These are phyloP conservation scores for Rhizopogon vesiculosus DNA, from an alignment of 768 basidiomycete species.

Conservation along the genomic window DNA sequence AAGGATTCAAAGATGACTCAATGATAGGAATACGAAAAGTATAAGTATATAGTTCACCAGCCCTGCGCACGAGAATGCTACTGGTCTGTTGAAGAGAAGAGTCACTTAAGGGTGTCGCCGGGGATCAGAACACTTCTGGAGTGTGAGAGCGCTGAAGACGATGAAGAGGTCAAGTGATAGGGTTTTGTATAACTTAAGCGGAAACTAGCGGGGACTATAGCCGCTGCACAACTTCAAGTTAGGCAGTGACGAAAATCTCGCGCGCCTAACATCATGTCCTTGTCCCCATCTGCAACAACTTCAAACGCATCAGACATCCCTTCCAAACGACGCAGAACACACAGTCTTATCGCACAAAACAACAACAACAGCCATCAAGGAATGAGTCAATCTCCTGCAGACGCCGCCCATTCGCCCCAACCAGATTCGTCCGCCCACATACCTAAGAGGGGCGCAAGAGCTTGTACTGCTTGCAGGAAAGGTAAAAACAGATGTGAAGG, in stretches of 20 bases:
- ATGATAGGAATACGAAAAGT: neutral
- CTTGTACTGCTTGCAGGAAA: slow-evolving; percentile 85
- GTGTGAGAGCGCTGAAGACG: neutral
- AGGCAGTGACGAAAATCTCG: slow-evolving; percentile 5
- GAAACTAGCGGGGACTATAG: slow-evolving; percentile 3
- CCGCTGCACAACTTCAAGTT: slow-evolving; percentile 7
- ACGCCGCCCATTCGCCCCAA: slow-evolving; percentile 23
- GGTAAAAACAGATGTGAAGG: slow-evolving; percentile 94
- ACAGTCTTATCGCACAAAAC: slow-evolving; percentile 18
- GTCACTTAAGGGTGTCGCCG: neutral
- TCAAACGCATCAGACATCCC: slow-evolving; percentile 53
- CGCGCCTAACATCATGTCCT: slow-evolving; percentile 45
- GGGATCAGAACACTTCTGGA: neutral
- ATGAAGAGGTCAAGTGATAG: slow-evolving; percentile 5
- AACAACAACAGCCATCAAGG: slow-evolving; percentile 9
- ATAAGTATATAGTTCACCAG: neutral
- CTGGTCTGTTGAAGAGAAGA: neutral
- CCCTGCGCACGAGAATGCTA: neutral
- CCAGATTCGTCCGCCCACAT: slow-evolving; percentile 51
- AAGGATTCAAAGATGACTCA: too few relatives aligned
- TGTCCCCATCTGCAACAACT: slow-evolving; percentile 56
- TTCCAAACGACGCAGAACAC: slow-evolving; percentile 55
- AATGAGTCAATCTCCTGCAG: slow-evolving; percentile 33
- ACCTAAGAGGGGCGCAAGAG: slow-evolving; percentile 85
- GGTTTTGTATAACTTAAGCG: neutral